Evolutionary conservation across 257 asterid species (phyloP).

Genomic region (Jaltomata sinuosa): DNA sequence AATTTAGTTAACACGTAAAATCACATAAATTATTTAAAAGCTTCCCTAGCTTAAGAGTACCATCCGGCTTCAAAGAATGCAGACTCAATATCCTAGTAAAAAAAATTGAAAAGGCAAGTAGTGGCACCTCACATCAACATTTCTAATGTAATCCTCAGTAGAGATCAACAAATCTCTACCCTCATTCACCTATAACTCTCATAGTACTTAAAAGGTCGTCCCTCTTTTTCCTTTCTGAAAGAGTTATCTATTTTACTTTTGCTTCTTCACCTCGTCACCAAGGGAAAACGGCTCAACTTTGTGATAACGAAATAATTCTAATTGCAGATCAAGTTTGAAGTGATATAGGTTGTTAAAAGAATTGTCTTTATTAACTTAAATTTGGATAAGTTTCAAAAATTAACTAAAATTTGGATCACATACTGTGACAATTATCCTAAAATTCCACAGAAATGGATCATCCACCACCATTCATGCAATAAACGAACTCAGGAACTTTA

Average conservation of each 20-base stretch:
- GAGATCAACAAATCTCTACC: background rate
- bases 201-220: background rate
- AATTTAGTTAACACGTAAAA: background rate
- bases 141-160: background rate
- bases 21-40: background rate
- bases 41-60: background rate
- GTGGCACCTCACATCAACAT: background rate
- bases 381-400: no score
- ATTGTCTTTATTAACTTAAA: background rate
- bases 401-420: background rate
- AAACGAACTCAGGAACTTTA: background rate
- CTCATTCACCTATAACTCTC: background rate
- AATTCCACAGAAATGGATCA: background rate
- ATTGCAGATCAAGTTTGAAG: background rate
- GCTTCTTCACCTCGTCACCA: background rate
- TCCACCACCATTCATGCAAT: background rate
- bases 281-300: background rate
- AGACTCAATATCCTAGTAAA: background rate
- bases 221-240: background rate
- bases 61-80: background rate
- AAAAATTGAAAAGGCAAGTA: background rate
- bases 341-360: background rate
- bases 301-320: background rate
- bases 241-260: background rate
- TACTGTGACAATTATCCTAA: background rate